Base-by-base conservation (phyloP, 768 basidiomycete species). In the Hemileccinum impolitum region DNA sequence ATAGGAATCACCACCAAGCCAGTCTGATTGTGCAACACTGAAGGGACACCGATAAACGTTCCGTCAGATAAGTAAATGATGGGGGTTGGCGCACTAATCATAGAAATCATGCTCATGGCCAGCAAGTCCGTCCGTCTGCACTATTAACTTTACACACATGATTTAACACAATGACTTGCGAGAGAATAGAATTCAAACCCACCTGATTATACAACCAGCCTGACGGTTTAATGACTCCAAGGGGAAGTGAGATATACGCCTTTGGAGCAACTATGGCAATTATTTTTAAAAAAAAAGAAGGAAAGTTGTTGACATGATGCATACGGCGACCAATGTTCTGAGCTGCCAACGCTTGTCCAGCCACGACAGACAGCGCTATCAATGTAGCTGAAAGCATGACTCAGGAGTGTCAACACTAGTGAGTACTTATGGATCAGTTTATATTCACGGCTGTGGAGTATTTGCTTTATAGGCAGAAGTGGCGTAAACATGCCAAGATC, bases 161-260 rank as follows among this genome's bases (percentile, higher is more conserved):
- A 30, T 21, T 47, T 14, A 46, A 46, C 28, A 38, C 17, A 38
- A 8, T 9, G 19, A 3, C 15, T 18, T 13, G 9, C 7, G 18
- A 0, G 13, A 6, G 13, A 25, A 14, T 35, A 14, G 12, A 25
- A 26, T 18, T 12, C 9, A 46, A 15, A 38, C 36, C 13, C 21
- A 47, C 46, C 35, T 47, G 30, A 17, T 47, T 23, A 17, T 39
- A 39, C 38, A 39, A 35, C 46, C 46, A 47, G 6, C 45, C 46
- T 14, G 38, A 31, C 13, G 46, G 46, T 32, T 39, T 47, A 19
- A 47, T 39, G 15, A 2, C 19, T 23, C 45, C 45, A 31, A 21
- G 45, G 4, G 38, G 19, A 8, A 47, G 46, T 38, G 46, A 32
- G 21, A 32, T 28, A 32, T 39, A 47, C 15, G 38, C 37, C 15